Conservation (phyloP, 2,329 filamentous ascomycete species). For the Blastomyces silverae region DNA sequence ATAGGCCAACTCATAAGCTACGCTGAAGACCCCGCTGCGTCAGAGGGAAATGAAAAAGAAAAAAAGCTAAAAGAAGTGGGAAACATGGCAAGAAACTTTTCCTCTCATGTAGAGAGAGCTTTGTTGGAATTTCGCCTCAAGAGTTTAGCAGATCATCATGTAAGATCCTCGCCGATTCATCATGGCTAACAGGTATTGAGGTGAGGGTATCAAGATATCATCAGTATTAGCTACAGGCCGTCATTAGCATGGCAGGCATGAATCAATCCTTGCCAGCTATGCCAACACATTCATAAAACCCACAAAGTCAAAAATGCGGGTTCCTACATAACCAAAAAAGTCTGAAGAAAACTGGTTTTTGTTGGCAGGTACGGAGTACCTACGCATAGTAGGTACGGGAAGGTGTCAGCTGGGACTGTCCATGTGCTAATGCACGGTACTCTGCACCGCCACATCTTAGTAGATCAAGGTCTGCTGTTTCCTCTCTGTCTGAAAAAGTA, state of each 20-base stretch:
- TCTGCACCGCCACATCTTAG: background rate
- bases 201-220: too few species aligned
- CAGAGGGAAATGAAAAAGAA: too few species aligned
- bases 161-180: background rate
- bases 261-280: background rate
- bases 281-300: background rate
- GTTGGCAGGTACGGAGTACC: too few species aligned
- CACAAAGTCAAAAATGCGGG: background rate
- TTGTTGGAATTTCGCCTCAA: background rate
- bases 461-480: background rate
- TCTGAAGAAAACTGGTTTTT: too few species aligned
- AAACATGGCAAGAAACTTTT: too few species aligned
- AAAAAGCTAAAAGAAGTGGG: background rate
- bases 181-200: background rate
- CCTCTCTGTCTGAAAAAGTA: background rate
- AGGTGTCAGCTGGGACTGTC: too few species aligned
- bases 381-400: too few species aligned
- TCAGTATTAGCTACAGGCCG: background rate
- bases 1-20: background rate
- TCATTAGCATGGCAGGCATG: background rate
- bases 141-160: background rate
- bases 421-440: too few species aligned
- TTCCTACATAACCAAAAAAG: background rate
- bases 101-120: background rate
- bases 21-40: background rate